Base-by-base conservation (phyloP, 768 basidiomycete species). In the Phylloporus sp. region DNA sequence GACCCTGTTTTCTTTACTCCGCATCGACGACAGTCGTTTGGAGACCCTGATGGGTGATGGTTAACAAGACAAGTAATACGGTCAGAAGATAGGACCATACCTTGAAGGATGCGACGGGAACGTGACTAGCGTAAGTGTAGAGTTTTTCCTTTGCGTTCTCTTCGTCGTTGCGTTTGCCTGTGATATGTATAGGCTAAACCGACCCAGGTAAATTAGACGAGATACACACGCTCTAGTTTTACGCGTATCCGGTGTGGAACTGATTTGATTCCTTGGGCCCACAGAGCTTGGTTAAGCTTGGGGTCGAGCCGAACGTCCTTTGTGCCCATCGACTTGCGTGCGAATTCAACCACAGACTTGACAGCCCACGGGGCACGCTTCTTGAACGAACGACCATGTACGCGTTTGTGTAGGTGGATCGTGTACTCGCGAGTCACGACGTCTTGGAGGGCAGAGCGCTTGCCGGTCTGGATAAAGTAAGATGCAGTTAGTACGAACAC, bases 361-460 rank as follows among this genome's bases (percentile, higher is more conserved):
- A 98, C 82, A 61, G 94, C 97, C 78, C 85, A 87, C 22, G 97
- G 97, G 16, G 97, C 93, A 62, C 95, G 88, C 82, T 95, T 95
- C 79, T 97, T 97, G 82, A 97, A 97, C 38, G 89, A 87, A 54
- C 87, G 82, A 61, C 88, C 91, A 73, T 93, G 91, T 38, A 94
- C 91, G 60, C 75, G 86, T 74, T 95, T 97, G 86, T 97, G 93
- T 35, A 97, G 77, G 76, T 97, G 92, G 79, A 97, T 88, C 67
- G 95, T 97, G 86, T 97, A 97, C 73, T 99, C 95, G 67, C 95
- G 87, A 59, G 95, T 90, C 59, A 97, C 95, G 76, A 97, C 95
- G 73, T 98, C 95, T 75, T 91, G 84, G 70, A 97, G 91, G 49
- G 95, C 95, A 54, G 93, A 95, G 74, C 95, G 93, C 82, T 97